Evolutionary conservation across 441 rosid genomes (phyloP).

Genomic region (Jatropha multifida): DNA sequence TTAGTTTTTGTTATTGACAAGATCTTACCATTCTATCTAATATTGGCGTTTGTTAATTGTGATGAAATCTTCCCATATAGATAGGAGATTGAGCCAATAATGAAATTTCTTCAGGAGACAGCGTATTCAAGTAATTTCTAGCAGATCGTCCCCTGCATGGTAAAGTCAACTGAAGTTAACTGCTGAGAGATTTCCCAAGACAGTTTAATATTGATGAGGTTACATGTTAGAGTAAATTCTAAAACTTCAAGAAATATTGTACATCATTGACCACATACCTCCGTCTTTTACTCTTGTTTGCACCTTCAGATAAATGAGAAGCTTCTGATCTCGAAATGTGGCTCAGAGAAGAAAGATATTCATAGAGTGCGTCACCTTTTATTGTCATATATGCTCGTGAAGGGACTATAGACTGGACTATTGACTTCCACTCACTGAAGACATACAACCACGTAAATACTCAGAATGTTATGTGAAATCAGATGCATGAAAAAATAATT

Average conservation of each 20-base stretch:
- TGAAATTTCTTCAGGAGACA: conserved; percentile 70
- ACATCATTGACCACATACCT: conserved; percentile 38
- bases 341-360: conserved; percentile 68
- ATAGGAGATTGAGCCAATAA: conserved; percentile 45
- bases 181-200: not conserved
- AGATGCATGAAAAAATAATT: not conserved
- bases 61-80: conserved; percentile 32
- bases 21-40: conserved; percentile 9
- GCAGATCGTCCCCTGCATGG: conserved; percentile 57
- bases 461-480: not conserved
- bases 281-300: conserved; percentile 37
- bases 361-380: conserved; percentile 63
- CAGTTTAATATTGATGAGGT: not conserved
- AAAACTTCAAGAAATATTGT: not conserved
- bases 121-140: conserved; percentile 64
- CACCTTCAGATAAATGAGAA: conserved; percentile 47
- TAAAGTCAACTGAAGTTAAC: conserved; percentile 12
- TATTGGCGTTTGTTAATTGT: conserved; percentile 19
- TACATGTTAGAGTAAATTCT: not conserved
- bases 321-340: conserved; percentile 68
- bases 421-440: conserved; percentile 53
- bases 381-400: conserved; percentile 49
- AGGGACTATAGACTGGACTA: conserved; percentile 59
- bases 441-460: conserved; percentile 8
- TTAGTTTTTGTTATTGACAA: conserved; percentile 15